Base-by-base conservation (phyloP, 331 rosid species). In the Erythrophleum ivorense region DNA sequence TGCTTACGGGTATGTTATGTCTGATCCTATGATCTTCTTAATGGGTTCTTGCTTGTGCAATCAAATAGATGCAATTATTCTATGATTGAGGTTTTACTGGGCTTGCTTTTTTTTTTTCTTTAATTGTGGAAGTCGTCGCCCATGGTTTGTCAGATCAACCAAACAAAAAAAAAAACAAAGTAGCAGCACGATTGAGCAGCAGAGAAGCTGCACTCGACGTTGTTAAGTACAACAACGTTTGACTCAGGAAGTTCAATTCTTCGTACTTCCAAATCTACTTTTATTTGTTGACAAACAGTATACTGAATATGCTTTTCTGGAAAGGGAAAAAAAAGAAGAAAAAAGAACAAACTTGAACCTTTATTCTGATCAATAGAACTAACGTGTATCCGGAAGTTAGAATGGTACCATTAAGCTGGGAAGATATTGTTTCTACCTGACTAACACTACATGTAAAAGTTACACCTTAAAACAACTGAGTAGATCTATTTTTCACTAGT, bases 1-100 rank as follows among this genome's bases (percentile, higher is more conserved):
- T 93, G 99, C 99, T 96, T 76, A 96, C 98, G 0, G 98, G 99
- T 93, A 90, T 0, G 50, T 48, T 5, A 33, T 49, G 46, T 55
- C 29, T 19, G 38, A 57, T 57, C 16, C 29, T 13, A 3, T 12
- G 0, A 33, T 81, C 63, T 6, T 46, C 58, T 41, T 71, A 19
- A 68, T 63, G 41, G 2, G 75, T 38, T 53, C 34, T 3, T 5
- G 41, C 24, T 34, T 52, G 15, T 7, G 54, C 38, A 71, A 46
- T 52, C 7, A 14, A 3, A 29, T 15, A 65, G 52, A 73, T 29
- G 41, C 41, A 21, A 24, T 41, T 38, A 8, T 67, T 18, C 53
- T 50, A 50, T 50, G 55, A 50, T 50, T 36, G 57, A 14, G n/a
- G 3, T 53, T 53, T 43, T 7, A 1, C 38, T 66, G 7, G 50